Conservation (phyloP, 306 rosid species). For the Trichosanthes cucumerina region DNA sequence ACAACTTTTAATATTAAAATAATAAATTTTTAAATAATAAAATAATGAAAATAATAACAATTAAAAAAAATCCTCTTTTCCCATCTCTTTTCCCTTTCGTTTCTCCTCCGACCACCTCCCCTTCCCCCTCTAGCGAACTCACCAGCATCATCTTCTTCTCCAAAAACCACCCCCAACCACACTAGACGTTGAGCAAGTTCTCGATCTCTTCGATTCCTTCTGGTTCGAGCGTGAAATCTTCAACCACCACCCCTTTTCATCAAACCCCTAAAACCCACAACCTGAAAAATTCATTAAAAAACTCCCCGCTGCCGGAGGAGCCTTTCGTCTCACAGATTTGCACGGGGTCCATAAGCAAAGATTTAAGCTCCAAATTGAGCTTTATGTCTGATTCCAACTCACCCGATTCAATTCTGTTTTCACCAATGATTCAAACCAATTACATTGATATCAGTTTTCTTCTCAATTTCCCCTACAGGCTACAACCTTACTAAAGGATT, state of each 20-base stretch:
- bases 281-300: conserved; percentile 16
- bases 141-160: too few species aligned
- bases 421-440: conserved; percentile 41
- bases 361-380: conserved; percentile 36
- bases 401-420: conserved; percentile 31
- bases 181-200: conserved; percentile 40
- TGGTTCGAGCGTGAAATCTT: conserved; percentile 49
- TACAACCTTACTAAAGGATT: background rate
- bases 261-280: conserved; percentile 20
- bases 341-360: conserved; percentile 61
- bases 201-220: conserved; percentile 44
- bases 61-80: too few species aligned
- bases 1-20: too few species aligned
- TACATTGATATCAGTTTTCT: too few species aligned
- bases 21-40: too few species aligned
- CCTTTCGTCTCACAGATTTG: conserved; percentile 19
- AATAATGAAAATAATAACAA: too few species aligned
- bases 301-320: conserved; percentile 3
- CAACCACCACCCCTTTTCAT: conserved; percentile 15
- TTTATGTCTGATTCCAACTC: conserved; percentile 28
- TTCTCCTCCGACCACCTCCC: too few species aligned
- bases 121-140: too few species aligned
- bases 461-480: background rate
- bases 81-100: too few species aligned
- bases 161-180: too few species aligned